Percentiles rank a stretch among this genome's conserved stretches.
These are phyloP conservation scores for Paxillus ammoniavirescens DNA, from an alignment of 768 basidiomycete genomes.

Conservation along the genomic window DNA sequence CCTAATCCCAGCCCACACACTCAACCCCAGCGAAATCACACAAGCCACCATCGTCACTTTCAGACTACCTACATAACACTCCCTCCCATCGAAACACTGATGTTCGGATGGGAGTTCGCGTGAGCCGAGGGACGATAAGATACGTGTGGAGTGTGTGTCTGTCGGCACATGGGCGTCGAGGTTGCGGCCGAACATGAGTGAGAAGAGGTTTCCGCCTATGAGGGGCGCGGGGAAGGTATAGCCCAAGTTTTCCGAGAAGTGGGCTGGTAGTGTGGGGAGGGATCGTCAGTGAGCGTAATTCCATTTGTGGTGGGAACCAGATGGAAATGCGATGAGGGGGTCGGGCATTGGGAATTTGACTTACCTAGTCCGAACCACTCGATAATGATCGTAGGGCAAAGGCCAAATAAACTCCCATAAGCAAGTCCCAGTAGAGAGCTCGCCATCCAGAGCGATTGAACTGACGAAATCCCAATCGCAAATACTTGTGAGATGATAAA, in stretches of 20 bases:
- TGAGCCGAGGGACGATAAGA: background rate
- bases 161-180: constrained; percentile 64
- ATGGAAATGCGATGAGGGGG: no score
- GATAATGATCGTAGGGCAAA: constrained; percentile 72
- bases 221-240: constrained; percentile 72
- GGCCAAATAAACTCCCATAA: constrained; percentile 73
- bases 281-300: background rate
- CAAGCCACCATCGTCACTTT: constrained; percentile 44
- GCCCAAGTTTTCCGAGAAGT: constrained; percentile 88
- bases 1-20: constrained; percentile 37
- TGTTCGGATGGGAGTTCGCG: constrained; percentile 31
- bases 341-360: constrained; percentile 26
- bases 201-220: constrained; percentile 80
- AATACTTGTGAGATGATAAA: constrained; percentile 74
- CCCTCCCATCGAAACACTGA: constrained; percentile 54
- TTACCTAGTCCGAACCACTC: constrained; percentile 89
- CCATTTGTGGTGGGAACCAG: background rate
- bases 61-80: constrained; percentile 60
- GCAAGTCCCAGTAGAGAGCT: constrained; percentile 39
- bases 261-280: constrained; percentile 36
- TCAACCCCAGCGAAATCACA: constrained; percentile 34
- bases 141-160: background rate
- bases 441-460: constrained; percentile 60
- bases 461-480: constrained; percentile 52
- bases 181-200: constrained; percentile 78